Base-by-base conservation (phyloP, 495 filamentous ascomycete genomes). In the Talaromyces wortmannii region DNA sequence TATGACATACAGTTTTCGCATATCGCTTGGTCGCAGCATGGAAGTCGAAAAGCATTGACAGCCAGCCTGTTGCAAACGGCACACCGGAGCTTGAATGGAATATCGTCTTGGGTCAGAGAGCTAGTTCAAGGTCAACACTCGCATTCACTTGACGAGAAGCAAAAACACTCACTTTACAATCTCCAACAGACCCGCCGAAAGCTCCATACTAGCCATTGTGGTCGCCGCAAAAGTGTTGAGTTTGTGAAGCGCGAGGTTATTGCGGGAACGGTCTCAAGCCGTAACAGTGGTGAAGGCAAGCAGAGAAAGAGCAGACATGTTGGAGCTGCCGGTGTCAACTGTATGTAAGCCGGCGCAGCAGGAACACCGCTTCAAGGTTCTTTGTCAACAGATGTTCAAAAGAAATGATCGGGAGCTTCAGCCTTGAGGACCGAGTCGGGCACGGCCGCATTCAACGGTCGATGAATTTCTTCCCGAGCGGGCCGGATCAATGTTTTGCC, bases 1-100 rank as follows among this genome's bases (percentile, higher is more conserved):
- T 46, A 62, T 18, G 47, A 71, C 90, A 70, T 74, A 96, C 94
- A 98, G 53, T 74, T 81, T 63, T 92, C 89, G 72, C 95, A 97
- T 55, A 97, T 95, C 23, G 88, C 84, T 62, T 96, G 91, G 64
- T 97, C 92, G 69, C 94, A 99, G 69, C 94, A 99, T 6, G 92
- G 91, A 10, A 96, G 74, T 31, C 90, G 85, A 61, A 91, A 95
- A 2, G 92, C 90, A 64, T 96, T 92, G 56, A 92, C 73, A n/a
- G 89, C 91, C 43, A 97, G 78, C 65, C 88, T 90, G 68, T 86
- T 94, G 73, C 94, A 97, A 56, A 88, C 88, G 42, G 90, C 91
- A 73, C 94, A 99, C 66, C 91, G 84, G 50, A 97, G 82, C 82
- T 97, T 97, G 63, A 89, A 88, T 11, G 94, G 94, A 61, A 97